These are phyloP conservation scores for Apiotrichum porosum DNA, from an alignment of 1,284 basidiomycete genomes.

Conservation along the genomic window DNA sequence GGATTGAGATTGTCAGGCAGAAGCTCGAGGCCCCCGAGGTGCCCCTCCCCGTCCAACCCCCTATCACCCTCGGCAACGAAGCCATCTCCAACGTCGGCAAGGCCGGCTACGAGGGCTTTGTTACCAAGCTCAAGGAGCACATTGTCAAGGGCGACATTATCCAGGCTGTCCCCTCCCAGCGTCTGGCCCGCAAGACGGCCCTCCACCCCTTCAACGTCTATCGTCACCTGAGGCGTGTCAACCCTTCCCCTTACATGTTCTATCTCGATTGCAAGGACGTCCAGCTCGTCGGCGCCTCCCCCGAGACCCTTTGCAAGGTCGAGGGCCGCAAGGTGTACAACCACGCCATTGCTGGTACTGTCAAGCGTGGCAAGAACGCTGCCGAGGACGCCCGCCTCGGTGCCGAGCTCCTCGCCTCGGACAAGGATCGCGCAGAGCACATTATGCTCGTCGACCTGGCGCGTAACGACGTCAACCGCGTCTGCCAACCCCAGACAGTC, in stretches of 20 bases:
- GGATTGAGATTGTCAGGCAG: constrained; percentile 69
- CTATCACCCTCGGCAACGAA: constrained; percentile 57
- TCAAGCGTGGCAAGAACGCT: constrained; percentile 73
- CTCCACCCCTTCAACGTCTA: constrained; percentile 98
- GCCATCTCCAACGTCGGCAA: constrained; percentile 88
- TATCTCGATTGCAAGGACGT: constrained; percentile 90
- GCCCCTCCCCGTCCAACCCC: constrained; percentile 55
- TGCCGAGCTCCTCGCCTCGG: constrained; percentile 67
- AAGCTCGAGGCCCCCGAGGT: constrained; percentile 58
- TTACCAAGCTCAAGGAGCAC: constrained; percentile 86
- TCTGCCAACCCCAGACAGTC: constrained; percentile 91
- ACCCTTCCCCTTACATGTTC: constrained; percentile 99
- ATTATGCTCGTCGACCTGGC: constrained; percentile 99
- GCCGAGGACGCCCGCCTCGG: constrained; percentile 82
- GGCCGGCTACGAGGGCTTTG: constrained; percentile 85
- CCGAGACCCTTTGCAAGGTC: constrained; percentile 96
- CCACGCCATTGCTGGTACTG: constrained; percentile 97
- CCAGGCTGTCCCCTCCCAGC: constrained; percentile 95
- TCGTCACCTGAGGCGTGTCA: constrained; percentile 84
- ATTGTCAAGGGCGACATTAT: constrained; percentile 97
- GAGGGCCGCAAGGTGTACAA: constrained; percentile 88
- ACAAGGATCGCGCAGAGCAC: constrained; percentile 96
- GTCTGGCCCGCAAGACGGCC: constrained; percentile 74
- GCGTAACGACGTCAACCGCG: constrained; percentile 97
- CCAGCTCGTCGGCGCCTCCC: constrained; percentile 93